phyloP scores from a whole-genome alignment of 2,329 filamentous ascomycete genomes.

The Graphiopsis chlorocephala region DNA sequence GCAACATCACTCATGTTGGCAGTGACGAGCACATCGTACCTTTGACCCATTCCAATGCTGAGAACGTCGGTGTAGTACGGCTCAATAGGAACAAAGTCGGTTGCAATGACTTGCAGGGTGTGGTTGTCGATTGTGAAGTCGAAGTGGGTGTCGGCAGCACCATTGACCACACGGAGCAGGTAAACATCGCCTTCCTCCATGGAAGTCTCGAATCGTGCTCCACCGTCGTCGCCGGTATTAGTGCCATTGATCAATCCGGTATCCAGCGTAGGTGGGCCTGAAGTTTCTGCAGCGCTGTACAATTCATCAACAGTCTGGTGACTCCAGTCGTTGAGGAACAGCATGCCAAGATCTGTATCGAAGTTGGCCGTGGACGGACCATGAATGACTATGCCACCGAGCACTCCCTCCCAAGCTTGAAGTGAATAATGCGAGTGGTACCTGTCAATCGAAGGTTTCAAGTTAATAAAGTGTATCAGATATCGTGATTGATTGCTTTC shows the following conservation, averaged over 20 bases:
- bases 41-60: conserved; percentile 37
- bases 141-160: conserved; percentile 38
- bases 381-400: conserved; percentile 40
- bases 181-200: conserved; percentile 43
- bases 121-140: conserved; percentile 42
- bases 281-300: conserved; percentile 26
- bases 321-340: conserved; percentile 42
- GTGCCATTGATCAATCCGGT: conserved; percentile 36
- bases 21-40: conserved; percentile 35
- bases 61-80: conserved; percentile 40
- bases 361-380: conserved; percentile 39
- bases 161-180: conserved; percentile 45
- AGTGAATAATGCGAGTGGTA: conserved; percentile 44
- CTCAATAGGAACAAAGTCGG: conserved; percentile 44
- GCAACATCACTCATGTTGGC: conserved; percentile 30
- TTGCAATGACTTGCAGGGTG: conserved; percentile 42
- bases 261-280: conserved; percentile 33
- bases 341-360: conserved; percentile 38
- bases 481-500: too few species aligned
- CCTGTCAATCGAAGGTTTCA: too few species aligned
- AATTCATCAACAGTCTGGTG: conserved; percentile 29
- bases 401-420: conserved; percentile 41
- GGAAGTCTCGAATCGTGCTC: conserved; percentile 25
- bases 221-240: conserved; percentile 26
- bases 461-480: too few species aligned